Base-by-base conservation (phyloP, 2,329 filamentous ascomycete genomes). In the Elsinoe australis region DNA sequence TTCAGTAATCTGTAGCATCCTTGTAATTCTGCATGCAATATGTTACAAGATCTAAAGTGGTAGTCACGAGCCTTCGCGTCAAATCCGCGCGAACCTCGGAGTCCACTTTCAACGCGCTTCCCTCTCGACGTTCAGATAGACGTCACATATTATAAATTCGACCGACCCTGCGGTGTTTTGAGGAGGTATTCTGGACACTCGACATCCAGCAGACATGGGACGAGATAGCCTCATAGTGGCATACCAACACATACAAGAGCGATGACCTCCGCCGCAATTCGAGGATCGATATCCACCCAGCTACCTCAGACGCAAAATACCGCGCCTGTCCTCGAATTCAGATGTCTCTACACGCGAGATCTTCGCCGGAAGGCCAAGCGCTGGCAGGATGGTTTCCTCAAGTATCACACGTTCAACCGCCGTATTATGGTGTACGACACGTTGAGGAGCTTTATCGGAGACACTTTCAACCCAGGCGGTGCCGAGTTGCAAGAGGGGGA, bases 311-410 rank as follows among this genome's bases (percentile, higher is more conserved):
- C 74, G 10, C 76, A 80, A 56, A 80, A 78, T 57, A 83, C 81
- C 15, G 87, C 88, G 1, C 73, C 78, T 0, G 87, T 95, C 31
- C 71, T 85, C 60, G 87, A 94, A 60, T 94, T 83, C 64, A 75
- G 79, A 53, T 95, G 89, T 63, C 79, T 95, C 3, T 95, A 86
- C 66, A 94, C 88, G 1, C 80, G 86, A 61, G 89, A 95, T 61
- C 64, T 94, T 33, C 80, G 81, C 45, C 80, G 86, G 49, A 95
- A 95, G 68, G 82, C 87, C 57, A 95, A 95, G 64, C 75, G 86
- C 52, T 95, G 89, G 89, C 87, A 94, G 59, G 89, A 95, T 81
- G 89, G 90, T 28, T 80, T 80, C 45, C 76, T 95, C 52, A 85
- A 83, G 54, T 94, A 83, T 55, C 89, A 95, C 61, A 83, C 85